A percentile compares a stretch with the other conserved stretches of the same genome.
Conservation (phyloP, 2,329 filamentous ascomycete genomes). For the Neopestalotiopsis sp. region DNA sequence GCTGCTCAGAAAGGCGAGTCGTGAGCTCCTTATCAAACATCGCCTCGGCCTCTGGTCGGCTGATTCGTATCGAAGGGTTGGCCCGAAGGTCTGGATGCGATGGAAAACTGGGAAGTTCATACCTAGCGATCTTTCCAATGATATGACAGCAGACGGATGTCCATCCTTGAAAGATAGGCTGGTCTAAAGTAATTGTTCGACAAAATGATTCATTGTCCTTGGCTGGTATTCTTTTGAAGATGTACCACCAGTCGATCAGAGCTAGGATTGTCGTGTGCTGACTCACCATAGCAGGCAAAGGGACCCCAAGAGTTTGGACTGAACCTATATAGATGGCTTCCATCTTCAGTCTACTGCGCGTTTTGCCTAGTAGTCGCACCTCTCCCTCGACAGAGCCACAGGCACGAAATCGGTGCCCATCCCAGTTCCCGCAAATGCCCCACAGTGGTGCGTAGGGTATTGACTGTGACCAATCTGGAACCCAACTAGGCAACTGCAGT, state of each 20-base stretch:
- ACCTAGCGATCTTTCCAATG: not conserved
- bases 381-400: not conserved
- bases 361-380: not conserved
- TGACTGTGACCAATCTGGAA: not conserved
- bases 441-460: not conserved
- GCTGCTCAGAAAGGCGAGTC: rapidly evolving
- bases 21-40: rapidly evolving
- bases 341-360: not conserved
- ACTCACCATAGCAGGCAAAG: not conserved
- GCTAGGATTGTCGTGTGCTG: not conserved
- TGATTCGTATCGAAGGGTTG: not conserved
- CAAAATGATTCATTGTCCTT: not conserved
- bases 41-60: rapidly evolving
- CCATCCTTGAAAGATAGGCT: rapidly evolving
- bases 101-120: not conserved
- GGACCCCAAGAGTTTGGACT: not conserved
- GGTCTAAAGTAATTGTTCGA: not conserved
- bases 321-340: not conserved
- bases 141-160: not conserved
- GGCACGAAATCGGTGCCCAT: not conserved
- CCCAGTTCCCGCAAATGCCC: rapidly evolving
- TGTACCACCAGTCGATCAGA: not conserved
- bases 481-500: not conserved
- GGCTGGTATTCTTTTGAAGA: not conserved
- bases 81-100: not conserved